These are phyloP conservation scores for Monosporascus sp. DNA, from an alignment of 2,329 filamentous ascomycete genomes.

Conservation along the genomic window DNA sequence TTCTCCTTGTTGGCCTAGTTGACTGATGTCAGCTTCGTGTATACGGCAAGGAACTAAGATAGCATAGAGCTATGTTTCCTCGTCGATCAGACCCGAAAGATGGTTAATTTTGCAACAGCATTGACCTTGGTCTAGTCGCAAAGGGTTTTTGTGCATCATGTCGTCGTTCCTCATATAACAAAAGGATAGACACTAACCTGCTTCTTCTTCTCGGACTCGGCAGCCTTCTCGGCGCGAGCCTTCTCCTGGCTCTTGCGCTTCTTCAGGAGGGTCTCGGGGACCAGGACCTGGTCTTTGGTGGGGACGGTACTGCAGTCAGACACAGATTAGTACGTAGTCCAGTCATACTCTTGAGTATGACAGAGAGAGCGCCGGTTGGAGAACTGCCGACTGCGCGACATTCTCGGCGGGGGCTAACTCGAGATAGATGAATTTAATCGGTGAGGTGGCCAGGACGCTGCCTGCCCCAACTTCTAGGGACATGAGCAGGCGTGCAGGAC, in stretches of 20 bases:
- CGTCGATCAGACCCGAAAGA: constrained; percentile 95
- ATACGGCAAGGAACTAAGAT: constrained; percentile 7
- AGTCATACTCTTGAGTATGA: constrained; percentile 53
- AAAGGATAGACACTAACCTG: constrained; percentile 61
- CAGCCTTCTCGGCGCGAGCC: constrained; percentile 82
- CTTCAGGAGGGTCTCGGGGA: constrained; percentile 99
- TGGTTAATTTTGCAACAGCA: constrained; percentile 98
- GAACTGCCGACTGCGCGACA: constrained; percentile 91
- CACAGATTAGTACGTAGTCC: constrained; percentile 79
- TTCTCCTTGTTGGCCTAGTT: constrained; percentile 94
- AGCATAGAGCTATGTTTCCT: constrained; percentile 14
- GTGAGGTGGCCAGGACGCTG: constrained; percentile 49
- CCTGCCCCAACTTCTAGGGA: constrained; percentile 12
- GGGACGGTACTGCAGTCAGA: constrained; percentile 69
- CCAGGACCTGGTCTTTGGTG: constrained; percentile 90
- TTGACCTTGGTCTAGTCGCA: constrained; percentile 94
- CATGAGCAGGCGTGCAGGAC: constrained; percentile 5
- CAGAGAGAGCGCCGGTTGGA: constrained; percentile 72
- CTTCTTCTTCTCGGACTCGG: constrained; percentile 81
- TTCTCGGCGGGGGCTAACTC: constrained; percentile 88
- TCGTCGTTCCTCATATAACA: constrained; percentile 29
- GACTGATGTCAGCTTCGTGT: constrained; percentile 31
- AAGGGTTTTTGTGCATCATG: constrained; percentile 85
- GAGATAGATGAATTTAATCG: constrained; percentile 71
- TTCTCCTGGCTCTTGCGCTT: constrained; percentile 99